Conservation (phyloP, 192 early-diverging fungal species). For the Coemansia sp. region DNA sequence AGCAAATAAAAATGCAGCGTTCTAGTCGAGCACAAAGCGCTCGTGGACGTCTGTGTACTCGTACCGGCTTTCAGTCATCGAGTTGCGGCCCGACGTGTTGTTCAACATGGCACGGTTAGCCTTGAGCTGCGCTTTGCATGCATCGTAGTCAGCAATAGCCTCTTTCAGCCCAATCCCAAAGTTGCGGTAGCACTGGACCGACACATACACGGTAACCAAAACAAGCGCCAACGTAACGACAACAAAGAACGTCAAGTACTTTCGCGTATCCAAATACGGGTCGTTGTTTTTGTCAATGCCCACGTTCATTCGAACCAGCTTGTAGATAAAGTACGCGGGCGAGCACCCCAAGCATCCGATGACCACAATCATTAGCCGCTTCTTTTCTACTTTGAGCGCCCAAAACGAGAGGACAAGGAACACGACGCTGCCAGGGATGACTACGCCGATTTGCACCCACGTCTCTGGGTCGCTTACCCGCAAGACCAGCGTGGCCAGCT, state of each 20-base stretch:
- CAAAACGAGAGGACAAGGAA: constrained; percentile 55
- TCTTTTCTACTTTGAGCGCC: constrained; percentile 55
- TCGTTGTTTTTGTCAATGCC: constrained; percentile 49
- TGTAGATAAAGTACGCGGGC: constrained; percentile 58
- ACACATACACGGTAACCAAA: constrained; percentile 53
- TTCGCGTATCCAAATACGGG: constrained; percentile 54
- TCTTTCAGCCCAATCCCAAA: constrained; percentile 56
- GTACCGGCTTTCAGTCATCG: constrained; percentile 10
- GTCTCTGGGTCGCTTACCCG: constrained; percentile 57
- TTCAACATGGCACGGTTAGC: constrained; percentile 28
- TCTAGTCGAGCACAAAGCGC: constrained; percentile 46
- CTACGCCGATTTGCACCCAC: constrained; percentile 58
- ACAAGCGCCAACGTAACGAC: constrained; percentile 53
- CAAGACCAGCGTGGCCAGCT: constrained; percentile 67
- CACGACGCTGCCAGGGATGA: constrained; percentile 57
- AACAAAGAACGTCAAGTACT: constrained; percentile 57
- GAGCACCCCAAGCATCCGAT: constrained; percentile 49
- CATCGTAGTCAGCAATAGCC: constrained; percentile 53
- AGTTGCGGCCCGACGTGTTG: constrained; percentile 3
- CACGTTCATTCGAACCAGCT: constrained; percentile 56
- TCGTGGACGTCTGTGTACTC: constrained; percentile 56
- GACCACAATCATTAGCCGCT: constrained; percentile 50
- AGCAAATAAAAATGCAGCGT: neutral
- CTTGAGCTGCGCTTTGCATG: constrained; percentile 66
- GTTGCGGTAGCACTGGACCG: constrained; percentile 54